These are phyloP conservation scores for Diospyros kaki DNA, from an alignment of 148 eudicot species.

Conservation along the genomic window DNA sequence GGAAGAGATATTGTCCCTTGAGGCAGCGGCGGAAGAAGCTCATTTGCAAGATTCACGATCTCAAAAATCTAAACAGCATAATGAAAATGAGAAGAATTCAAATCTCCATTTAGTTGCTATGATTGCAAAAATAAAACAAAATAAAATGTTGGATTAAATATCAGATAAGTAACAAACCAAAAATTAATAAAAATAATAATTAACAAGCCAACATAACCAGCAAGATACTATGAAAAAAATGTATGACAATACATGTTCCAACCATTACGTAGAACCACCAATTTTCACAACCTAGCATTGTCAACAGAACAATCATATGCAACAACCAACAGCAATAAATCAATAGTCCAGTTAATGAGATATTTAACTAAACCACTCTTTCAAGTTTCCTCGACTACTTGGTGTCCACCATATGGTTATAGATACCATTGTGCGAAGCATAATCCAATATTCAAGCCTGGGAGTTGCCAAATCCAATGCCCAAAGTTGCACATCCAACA, in stretches of 20 bases:
- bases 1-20: constrained; percentile 90
- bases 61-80: constrained; percentile 64
- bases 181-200: background rate
- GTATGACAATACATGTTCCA: background rate
- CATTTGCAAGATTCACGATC: constrained; percentile 96
- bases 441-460: too few species aligned
- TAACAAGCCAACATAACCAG: background rate
- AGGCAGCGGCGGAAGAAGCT: constrained; percentile 96
- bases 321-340: background rate
- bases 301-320: background rate
- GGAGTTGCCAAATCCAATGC: too few species aligned
- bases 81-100: constrained; percentile 6
- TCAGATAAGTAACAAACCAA: background rate
- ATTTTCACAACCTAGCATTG: background rate
- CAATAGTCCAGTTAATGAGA: background rate
- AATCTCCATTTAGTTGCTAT: background rate
- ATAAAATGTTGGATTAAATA: background rate
- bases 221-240: background rate
- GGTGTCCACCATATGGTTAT: too few species aligned
- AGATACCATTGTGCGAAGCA: too few species aligned
- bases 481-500: too few species aligned
- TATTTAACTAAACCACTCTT: too few species aligned
- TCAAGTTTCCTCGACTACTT: too few species aligned
- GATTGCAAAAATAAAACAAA: too few species aligned
- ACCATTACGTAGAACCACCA: background rate